Evolutionary conservation across 2,329 filamentous ascomycete species (phyloP).

Genomic region (Neofusicoccum sp.): DNA sequence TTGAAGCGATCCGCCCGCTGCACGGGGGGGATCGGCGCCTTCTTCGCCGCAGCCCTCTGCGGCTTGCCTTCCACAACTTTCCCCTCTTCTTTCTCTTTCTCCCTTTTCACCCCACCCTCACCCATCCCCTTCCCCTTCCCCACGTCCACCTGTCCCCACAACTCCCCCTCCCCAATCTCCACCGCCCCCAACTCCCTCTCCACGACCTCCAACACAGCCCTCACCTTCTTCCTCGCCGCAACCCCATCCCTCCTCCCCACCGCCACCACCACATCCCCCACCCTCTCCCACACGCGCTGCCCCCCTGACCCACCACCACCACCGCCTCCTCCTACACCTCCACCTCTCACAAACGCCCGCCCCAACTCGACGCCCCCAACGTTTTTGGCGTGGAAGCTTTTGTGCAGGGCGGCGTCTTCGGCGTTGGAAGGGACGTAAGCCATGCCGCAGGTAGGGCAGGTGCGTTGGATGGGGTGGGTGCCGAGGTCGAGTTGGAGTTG

Average conservation of each 20-base stretch:
- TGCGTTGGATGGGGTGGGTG: conserved; percentile 55
- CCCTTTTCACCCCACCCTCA: background rate
- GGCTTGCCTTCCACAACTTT: background rate
- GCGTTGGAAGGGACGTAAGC: conserved; percentile 64
- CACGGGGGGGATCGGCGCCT: conserved; percentile 6
- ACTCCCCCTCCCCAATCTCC: conserved; percentile 57
- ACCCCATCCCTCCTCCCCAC: conserved; percentile 58
- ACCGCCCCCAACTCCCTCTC: conserved; percentile 65
- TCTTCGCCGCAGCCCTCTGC: background rate
- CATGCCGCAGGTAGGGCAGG: conserved; percentile 66
- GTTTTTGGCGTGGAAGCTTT: conserved; percentile 66
- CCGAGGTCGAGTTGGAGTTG: conserved; percentile 66
- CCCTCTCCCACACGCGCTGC: conserved; percentile 52
- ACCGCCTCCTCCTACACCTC: conserved; percentile 52
- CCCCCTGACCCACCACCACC: conserved; percentile 58
- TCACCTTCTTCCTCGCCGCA: conserved; percentile 58
- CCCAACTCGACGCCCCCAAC: conserved; percentile 63
- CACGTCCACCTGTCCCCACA: conserved; percentile 56
- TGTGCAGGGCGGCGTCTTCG: conserved; percentile 65
- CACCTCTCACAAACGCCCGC: conserved; percentile 58
- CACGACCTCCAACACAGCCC: conserved; percentile 59
- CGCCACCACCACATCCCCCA: conserved; percentile 58
- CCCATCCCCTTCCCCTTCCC: background rate
- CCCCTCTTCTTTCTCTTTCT: background rate
- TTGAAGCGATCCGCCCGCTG: conserved; percentile 54